phyloP scores from a whole-genome alignment of 1,284 basidiomycete genomes.

The Apiotrichum mycotoxinovorans region DNA sequence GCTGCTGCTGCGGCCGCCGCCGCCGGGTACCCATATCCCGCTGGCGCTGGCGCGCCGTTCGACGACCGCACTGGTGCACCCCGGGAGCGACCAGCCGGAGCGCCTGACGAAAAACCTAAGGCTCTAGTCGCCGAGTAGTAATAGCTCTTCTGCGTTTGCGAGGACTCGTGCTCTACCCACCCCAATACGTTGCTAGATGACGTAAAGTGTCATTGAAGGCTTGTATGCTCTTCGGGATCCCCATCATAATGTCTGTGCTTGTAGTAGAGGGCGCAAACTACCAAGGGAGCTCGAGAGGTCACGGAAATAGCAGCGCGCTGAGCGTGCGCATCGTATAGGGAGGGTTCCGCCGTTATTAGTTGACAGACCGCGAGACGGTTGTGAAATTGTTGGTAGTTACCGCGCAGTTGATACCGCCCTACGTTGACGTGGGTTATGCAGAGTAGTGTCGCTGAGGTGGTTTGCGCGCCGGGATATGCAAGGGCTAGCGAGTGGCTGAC shows the following conservation, averaged over 20 bases:
- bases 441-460: not conserved
- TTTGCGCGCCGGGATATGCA: too few species aligned
- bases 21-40: not conserved
- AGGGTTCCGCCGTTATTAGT: not conserved
- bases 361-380: not conserved
- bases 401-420: not conserved
- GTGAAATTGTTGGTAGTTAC: not conserved
- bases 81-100: not conserved
- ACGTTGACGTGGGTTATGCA: slow-evolving; percentile 3
- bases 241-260: not conserved
- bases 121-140: slow-evolving; percentile 7
- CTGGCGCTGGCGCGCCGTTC: not conserved
- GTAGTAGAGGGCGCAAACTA: not conserved
- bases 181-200: too few species aligned
- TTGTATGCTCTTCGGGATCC: not conserved
- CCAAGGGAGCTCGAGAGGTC: not conserved
- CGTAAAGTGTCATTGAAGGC: too few species aligned
- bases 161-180: too few species aligned
- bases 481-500: too few species aligned
- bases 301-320: not conserved
- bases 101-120: slow-evolving; percentile 2
- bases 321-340: not conserved
- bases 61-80: slow-evolving; percentile 3
- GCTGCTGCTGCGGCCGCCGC: not conserved
- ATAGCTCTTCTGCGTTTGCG: not conserved